Evolutionary conservation across 2,329 filamentous ascomycete genomes (phyloP), one percentile per base, ranked within the genome.

Genomic region (Nothophoma quercina): DNA sequence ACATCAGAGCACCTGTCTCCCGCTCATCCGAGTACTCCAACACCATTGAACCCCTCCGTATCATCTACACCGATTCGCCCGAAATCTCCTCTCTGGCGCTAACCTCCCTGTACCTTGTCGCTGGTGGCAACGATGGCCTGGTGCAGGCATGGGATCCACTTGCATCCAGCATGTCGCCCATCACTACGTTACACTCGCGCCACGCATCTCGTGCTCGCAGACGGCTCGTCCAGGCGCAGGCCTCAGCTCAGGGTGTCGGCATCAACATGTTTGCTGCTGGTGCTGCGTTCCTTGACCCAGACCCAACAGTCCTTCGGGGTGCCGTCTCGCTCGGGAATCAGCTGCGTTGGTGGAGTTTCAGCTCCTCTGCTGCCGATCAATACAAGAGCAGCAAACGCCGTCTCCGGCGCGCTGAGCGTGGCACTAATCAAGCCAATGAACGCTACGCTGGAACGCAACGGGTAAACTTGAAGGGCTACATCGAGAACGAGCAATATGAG

Each of bases 101-200:
- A 38, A 91, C 92, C 1, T 89, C 91, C 1, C 79, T 99, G 13
- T 96, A 96, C 69, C 77, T 99, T 13, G 89, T 98, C 6, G 91
- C 96, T 71, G 95, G 95, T 41, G 95, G 95, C 21, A 96, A 90
- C 62, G 95, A 99, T 75, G 93, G 95, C 1, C 83, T 98, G 3
- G 93, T 96, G 4, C 95, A 98, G 73, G 90, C 92, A 5, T 99
- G 95, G 95, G 95, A 99, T 77, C 90, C 90, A n/a, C 79, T 99
- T 38, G 91, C 88, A 1, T 98, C 93, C 2, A 89, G 83, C 0
- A 75, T 82, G 15, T 86, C 88, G 16, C 91, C 95, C 0, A 83
- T 98, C 43, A 86, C 92, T 30, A 98, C 92, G 0, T 80, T 99
- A 46, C 93, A 96, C 69, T 91, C 91, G 2, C 87, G 89, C 12